Evolutionary conservation across 1,139 yeast species (phyloP), one percentile per base, ranked within the genome.

Genomic region (Cylindricascospora bacillispora): DNA sequence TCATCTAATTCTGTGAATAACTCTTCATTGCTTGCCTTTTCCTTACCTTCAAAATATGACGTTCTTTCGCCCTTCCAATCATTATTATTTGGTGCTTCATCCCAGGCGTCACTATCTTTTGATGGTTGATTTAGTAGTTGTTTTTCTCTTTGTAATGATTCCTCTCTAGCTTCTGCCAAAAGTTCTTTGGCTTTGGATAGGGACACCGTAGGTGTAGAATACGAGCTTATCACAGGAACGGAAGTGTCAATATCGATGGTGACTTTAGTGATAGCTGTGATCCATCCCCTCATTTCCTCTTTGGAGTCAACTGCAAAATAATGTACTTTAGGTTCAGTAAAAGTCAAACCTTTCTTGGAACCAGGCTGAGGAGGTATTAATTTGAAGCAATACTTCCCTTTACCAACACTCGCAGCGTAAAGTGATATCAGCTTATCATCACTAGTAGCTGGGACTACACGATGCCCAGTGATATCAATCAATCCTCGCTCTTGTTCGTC

Each of bases 281-380:
- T 72, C 99, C 99, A 89, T 2, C 68, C 70, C 47, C 95, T 67
- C 94, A 89, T 79, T 39, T 86, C 95, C 29, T 83, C 93, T 35
- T 67, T 71, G 1, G 85, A 67, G 33, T 89, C 97, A 22, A 85
- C 95, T 0, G 97, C 95, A 64, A 92, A 89, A 55, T 78, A 89
- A 48, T 89, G 97, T 3, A 86, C 82, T 43, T 82, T 82, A 22
- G 95, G 98, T 43, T 86, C 94, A 0, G 98, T 89, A 52, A 92
- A 89, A 0, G 95, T 86, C 34, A 92, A 70, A 1, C 97, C 97
- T 56, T 86, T 89, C 41, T 78, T 76, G 39, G 89, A 82, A 0
- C 99, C 99, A 0, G 98, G 98, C 1, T 94, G 95, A 1, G 99
- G 99, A 2, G 99, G 99, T 2, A 85, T 74, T 13, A 89, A 55